Conservation (phyloP, 2,329 filamentous ascomycete species). For the Clonostachys solani region DNA sequence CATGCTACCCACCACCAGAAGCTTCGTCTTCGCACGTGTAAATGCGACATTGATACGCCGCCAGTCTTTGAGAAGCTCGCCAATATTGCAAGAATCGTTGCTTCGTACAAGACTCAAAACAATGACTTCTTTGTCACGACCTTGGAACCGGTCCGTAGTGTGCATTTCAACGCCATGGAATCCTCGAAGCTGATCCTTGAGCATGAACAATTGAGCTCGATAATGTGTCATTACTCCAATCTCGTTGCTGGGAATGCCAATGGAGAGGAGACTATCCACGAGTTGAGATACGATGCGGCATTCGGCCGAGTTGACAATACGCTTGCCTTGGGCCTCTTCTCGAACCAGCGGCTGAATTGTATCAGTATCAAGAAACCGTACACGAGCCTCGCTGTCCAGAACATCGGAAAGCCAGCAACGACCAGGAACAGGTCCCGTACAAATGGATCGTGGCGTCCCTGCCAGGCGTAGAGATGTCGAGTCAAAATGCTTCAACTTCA, state of each 20-base stretch:
- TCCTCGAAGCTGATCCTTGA: constrained; percentile 67
- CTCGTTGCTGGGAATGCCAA: constrained; percentile 69
- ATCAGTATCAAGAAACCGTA: constrained; percentile 89
- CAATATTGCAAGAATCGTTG: constrained; percentile 79
- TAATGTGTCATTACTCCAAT: constrained; percentile 98
- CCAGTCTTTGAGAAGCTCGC: constrained; percentile 88
- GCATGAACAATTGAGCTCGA: constrained; percentile 80
- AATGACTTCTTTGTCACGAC: constrained; percentile 90
- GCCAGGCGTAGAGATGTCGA: constrained; percentile 35
- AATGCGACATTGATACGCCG: constrained; percentile 93
- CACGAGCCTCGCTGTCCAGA: constrained; percentile 65
- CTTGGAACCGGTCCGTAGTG: constrained; percentile 95
- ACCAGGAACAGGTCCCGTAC: constrained; percentile 40
- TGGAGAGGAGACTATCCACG: constrained; percentile 71
- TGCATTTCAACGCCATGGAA: constrained; percentile 78
- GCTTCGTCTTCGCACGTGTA: constrained; percentile 86
- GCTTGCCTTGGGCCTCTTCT: constrained; percentile 75
- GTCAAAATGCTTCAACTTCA: constrained; percentile 57
- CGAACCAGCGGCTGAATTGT: constrained; percentile 56
- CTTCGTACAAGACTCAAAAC: constrained; percentile 83
- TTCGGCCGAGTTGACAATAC: constrained; percentile 86
- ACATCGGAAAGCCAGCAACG: constrained; percentile 76
- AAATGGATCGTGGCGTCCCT: constrained; percentile 45
- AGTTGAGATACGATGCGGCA: constrained; percentile 74
- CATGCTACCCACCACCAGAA: constrained; percentile 81